Conservation (phyloP, 192 early-diverging fungal species). For the Backusella psychrophila region DNA sequence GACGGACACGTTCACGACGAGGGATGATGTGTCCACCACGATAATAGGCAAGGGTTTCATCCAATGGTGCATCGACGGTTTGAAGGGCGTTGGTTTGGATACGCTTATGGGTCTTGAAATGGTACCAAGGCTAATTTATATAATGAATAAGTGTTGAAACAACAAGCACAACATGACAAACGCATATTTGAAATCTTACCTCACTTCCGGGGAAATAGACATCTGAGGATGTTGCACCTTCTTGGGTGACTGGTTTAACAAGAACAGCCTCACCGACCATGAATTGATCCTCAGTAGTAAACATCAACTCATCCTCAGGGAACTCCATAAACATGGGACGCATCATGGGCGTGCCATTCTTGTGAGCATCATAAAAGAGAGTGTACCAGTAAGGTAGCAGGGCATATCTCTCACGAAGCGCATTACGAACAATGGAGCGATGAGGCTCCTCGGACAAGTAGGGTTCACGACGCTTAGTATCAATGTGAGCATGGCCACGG, state of each 20-base stretch:
- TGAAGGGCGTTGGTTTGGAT: constrained; percentile 29
- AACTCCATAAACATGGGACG: constrained; percentile 89
- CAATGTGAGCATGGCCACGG: constrained; percentile 96
- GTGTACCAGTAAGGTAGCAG: constrained; percentile 94
- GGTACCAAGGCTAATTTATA: constrained; percentile 60
- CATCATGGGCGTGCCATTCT: constrained; percentile 80
- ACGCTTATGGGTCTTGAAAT: constrained; percentile 49
- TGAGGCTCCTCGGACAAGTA: constrained; percentile 92
- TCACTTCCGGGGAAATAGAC: constrained; percentile 74
- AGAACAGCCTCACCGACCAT: constrained; percentile 87
- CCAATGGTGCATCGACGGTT: constrained; percentile 62
- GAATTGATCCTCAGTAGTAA: constrained; percentile 77
- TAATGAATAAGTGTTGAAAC: not conserved
- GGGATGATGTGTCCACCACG: constrained; percentile 92
- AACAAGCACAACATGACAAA: constrained; percentile 10
- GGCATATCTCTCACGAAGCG: constrained; percentile 80
- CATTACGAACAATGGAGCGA: constrained; percentile 72
- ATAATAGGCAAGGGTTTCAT: constrained; percentile 82
- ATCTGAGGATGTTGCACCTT: constrained; percentile 56
- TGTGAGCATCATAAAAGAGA: constrained; percentile 76
- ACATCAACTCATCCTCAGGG: constrained; percentile 75
- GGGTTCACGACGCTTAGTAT: constrained; percentile 96
- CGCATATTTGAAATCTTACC: constrained; percentile 31
- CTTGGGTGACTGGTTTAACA: constrained; percentile 61
- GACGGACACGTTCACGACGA: constrained; percentile 79